Conservation (phyloP, 2,329 filamentous ascomycete genomes). For the Pseudonectria buxi region DNA sequence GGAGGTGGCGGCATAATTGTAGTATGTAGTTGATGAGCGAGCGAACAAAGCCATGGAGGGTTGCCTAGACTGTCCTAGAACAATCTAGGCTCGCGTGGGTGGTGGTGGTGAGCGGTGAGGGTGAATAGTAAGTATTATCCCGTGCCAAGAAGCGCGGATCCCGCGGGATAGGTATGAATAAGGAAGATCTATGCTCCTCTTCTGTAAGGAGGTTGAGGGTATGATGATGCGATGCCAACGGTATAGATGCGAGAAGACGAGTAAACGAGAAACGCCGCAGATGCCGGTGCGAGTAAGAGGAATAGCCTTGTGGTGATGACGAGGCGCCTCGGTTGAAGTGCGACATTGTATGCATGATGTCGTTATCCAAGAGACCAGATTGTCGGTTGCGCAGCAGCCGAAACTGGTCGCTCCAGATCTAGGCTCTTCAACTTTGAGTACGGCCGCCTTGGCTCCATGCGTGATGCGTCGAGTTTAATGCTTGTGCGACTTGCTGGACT, state of each 20-base stretch:
- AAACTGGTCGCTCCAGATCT: too few relatives aligned
- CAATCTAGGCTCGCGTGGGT: background rate
- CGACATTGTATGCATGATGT: too few relatives aligned
- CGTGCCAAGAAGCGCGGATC: slow-evolving; percentile 5
- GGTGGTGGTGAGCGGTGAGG: slow-evolving; percentile 4
- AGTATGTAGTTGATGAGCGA: too few relatives aligned
- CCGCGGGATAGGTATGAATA: slow-evolving; percentile 1
- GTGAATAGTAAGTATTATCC: slow-evolving; percentile 1
- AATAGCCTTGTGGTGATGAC: too few relatives aligned
- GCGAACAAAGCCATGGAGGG: too few relatives aligned
- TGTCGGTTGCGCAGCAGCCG: too few relatives aligned
- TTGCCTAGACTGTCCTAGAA: too few relatives aligned
- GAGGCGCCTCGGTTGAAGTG: too few relatives aligned
- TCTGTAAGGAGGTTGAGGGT: slow-evolving; percentile 4
- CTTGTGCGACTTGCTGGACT: slow-evolving; percentile 24
- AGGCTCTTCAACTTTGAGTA: background rate
- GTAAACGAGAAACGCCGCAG: background rate
- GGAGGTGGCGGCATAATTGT: too few relatives aligned
- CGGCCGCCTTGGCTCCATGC: background rate
- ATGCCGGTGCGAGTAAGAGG: slow-evolving; percentile 4
- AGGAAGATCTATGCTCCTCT: slow-evolving; percentile 18
- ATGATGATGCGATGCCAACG: background rate
- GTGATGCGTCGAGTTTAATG: slow-evolving; percentile 17
- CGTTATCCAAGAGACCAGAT: too few relatives aligned
- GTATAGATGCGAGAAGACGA: background rate